phyloP scores from a whole-genome alignment of 2,329 filamentous ascomycete genomes.

The Penicillium sp. region DNA sequence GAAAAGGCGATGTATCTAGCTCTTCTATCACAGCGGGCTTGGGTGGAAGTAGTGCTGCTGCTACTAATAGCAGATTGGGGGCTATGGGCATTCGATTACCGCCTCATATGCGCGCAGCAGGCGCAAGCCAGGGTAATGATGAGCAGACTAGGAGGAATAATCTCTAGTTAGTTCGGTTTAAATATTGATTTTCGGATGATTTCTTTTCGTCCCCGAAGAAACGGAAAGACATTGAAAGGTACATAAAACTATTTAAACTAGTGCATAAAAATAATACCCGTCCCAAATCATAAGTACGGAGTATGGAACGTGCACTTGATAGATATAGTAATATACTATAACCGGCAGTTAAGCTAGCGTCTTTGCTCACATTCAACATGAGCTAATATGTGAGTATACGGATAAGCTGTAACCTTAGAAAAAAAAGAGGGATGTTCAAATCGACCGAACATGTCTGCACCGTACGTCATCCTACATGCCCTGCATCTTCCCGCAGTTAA shows the following conservation, averaged over 20 bases:
- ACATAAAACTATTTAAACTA: background rate
- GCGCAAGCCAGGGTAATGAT: background rate
- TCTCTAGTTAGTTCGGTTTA: background rate
- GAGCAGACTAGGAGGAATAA: slow-evolving; percentile 17
- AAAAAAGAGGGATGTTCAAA: background rate
- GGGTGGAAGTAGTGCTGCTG: slow-evolving; percentile 15
- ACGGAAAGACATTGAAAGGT: background rate
- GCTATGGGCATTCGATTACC: slow-evolving; percentile 37
- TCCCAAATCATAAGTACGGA: background rate
- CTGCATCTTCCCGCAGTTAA: background rate
- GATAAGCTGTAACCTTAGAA: too few species aligned
- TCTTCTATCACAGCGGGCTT: background rate
- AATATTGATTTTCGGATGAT: too few species aligned
- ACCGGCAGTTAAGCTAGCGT: background rate
- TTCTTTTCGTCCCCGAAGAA: background rate
- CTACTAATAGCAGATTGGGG: slow-evolving; percentile 20
- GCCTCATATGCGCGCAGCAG: slow-evolving; percentile 30
- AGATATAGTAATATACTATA: too few species aligned
- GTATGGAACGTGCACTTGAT: background rate
- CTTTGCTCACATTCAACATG: background rate
- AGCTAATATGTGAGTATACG: background rate
- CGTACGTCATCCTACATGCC: background rate
- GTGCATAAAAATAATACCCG: background rate
- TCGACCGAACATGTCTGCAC: background rate
- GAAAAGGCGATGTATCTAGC: slow-evolving; percentile 12